phyloP scores from a whole-genome alignment of 805 yeast genomes.

The Candida mattraensis region DNA sequence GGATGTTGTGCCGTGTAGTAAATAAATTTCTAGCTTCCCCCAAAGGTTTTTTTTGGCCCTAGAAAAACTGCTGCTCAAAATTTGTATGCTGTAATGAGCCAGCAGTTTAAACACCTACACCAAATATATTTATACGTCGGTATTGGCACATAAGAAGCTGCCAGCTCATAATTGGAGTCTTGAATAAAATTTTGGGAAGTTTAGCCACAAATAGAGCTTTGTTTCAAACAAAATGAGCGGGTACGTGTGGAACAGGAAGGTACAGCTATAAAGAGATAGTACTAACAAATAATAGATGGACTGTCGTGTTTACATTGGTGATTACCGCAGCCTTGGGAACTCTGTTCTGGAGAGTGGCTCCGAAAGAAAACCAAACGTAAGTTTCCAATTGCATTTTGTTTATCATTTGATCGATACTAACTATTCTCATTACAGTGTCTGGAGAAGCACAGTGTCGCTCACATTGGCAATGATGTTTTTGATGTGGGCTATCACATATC shows the following conservation, averaged over 20 bases:
- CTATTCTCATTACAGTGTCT: constrained; percentile 43
- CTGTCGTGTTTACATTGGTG: constrained; percentile 64
- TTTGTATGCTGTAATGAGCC: constrained; percentile 9
- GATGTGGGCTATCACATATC: constrained; percentile 81
- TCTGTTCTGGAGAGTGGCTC: constrained; percentile 83
- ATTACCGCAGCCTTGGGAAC: constrained; percentile 57
- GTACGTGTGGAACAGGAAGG: constrained; percentile 30
- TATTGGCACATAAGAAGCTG: no score
- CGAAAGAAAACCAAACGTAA: constrained; percentile 73
- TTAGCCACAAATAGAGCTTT: not conserved
- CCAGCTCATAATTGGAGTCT: not conserved
- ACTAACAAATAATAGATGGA: constrained; percentile 48
- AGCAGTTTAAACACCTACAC: constrained; percentile 1
- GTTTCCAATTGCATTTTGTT: constrained; percentile 24
- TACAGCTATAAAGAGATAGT: not conserved
- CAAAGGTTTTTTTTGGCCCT: not conserved
- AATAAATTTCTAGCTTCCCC: not conserved
- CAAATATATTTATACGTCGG: no score
- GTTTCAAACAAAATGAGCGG: constrained; percentile 41
- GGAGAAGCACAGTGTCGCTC: constrained; percentile 75
- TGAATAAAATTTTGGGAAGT: no score
- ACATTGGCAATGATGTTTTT: constrained; percentile 62
- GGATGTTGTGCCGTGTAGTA: no score
- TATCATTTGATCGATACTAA: constrained; percentile 2
- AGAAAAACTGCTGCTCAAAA: constrained; percentile 9